phyloP scores from a whole-genome alignment of 768 basidiomycete genomes.

The Agaricus bisporus region DNA sequence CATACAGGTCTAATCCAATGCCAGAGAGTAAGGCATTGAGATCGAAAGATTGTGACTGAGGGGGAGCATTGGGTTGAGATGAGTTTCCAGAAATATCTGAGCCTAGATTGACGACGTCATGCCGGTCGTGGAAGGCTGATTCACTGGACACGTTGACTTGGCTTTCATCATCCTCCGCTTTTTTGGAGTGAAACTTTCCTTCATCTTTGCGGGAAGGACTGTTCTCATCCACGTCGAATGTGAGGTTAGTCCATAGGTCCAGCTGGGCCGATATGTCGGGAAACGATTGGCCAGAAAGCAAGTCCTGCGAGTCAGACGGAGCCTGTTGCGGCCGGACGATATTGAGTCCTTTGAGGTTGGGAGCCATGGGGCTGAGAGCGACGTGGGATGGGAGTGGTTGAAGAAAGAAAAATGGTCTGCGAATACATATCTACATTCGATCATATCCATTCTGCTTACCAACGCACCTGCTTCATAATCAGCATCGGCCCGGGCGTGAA shows the following conservation, averaged over 20 bases:
- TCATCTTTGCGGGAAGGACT: slow-evolving; percentile 26
- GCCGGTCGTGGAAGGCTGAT: slow-evolving; percentile 45
- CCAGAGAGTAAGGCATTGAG: slow-evolving; percentile 30
- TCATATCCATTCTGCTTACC: too few relatives aligned
- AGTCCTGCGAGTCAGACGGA: slow-evolving; percentile 43
- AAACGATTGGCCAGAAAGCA: slow-evolving; percentile 57
- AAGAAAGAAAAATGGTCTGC: slow-evolving; percentile 1
- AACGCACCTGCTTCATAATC: too few relatives aligned
- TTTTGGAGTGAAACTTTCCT: slow-evolving; percentile 28
- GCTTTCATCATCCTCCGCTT: slow-evolving; percentile 43
- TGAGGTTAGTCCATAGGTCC: slow-evolving; percentile 78
- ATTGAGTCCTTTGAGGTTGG: slow-evolving; percentile 76
- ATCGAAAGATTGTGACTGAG: slow-evolving; percentile 32
- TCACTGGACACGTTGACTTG: slow-evolving; percentile 30
- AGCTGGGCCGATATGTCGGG: slow-evolving; percentile 75
- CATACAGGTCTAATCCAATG: slow-evolving; percentile 37
- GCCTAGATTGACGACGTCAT: slow-evolving; percentile 49
- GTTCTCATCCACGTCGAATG: slow-evolving; percentile 76
- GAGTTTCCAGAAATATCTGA: slow-evolving; percentile 16
- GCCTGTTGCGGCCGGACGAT: slow-evolving; percentile 52
- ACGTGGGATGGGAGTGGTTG: slow-evolving; percentile 9
- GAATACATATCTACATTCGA: neutral
- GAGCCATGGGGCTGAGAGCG: slow-evolving; percentile 38
- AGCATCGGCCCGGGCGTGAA: too few relatives aligned
- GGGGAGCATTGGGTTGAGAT: slow-evolving; percentile 26